Conservation (phyloP, 2,329 filamentous ascomycete genomes). For the Alternaria sp. region DNA sequence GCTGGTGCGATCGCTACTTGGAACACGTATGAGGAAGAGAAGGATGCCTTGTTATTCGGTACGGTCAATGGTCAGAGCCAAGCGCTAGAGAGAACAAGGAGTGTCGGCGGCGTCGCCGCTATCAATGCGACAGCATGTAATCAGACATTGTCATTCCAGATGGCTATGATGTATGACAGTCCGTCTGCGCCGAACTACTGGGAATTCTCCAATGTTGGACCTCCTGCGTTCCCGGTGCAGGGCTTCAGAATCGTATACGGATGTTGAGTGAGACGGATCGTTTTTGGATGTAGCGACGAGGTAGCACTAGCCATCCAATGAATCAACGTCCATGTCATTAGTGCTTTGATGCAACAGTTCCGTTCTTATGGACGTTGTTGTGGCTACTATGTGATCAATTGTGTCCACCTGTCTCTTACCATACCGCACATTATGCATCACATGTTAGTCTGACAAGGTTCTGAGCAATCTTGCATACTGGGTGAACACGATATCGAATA, state of each 20-base stretch:
- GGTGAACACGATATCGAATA: neutral
- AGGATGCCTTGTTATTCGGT: conserved; percentile 27
- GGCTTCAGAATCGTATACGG: conserved; percentile 40
- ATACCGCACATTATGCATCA: neutral
- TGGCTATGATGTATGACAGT: conserved; percentile 38
- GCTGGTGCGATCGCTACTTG: conserved; percentile 28
- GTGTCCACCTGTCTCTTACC: neutral
- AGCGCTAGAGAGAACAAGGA: conserved; percentile 25
- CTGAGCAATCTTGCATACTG: neutral
- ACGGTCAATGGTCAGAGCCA: conserved; percentile 32
- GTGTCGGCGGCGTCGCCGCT: conserved; percentile 26
- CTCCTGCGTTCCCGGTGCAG: conserved; percentile 36
- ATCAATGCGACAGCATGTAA: conserved; percentile 33
- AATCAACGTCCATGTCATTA: neutral
- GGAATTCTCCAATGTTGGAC: conserved; percentile 36
- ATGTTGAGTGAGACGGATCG: conserved; percentile 24
- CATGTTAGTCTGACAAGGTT: neutral
- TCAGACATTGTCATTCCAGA: conserved; percentile 42
- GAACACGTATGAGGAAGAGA: conserved; percentile 29
- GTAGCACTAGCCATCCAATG: neutral
- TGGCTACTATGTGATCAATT: neutral
- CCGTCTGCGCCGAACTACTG: conserved; percentile 36
- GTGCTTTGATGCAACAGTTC: neutral
- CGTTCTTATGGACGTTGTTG: neutral
- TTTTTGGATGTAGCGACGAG: neutral